These are phyloP conservation scores for Fusarium chuoi DNA, from an alignment of 2,329 filamentous ascomycete genomes.

Conservation along the genomic window DNA sequence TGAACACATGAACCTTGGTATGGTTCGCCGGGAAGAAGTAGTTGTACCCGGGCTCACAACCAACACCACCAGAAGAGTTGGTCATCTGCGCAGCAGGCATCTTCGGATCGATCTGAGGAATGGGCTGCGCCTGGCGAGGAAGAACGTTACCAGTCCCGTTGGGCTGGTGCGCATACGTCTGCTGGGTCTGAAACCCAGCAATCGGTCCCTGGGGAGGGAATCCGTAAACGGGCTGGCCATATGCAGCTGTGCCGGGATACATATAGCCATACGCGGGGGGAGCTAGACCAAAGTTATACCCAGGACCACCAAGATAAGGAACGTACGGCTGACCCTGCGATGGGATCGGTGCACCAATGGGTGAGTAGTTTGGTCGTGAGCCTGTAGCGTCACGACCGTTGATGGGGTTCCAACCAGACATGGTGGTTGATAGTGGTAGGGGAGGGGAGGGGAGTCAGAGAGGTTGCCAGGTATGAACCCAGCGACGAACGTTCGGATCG, in stretches of 20 bases:
- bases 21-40: constrained; percentile 69
- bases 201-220: constrained; percentile 12
- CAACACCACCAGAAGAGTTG: constrained; percentile 67
- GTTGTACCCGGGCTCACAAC: constrained; percentile 71
- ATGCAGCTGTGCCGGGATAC: constrained; percentile 38
- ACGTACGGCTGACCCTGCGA: constrained; percentile 53
- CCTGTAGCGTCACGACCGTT: constrained; percentile 52
- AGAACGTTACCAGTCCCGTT: constrained; percentile 51
- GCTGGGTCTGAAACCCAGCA: constrained; percentile 43
- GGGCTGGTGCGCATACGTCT: constrained; percentile 50
- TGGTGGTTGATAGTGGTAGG: constrained; percentile 21
- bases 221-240: constrained; percentile 18
- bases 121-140: constrained; percentile 54
- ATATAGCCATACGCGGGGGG: constrained; percentile 39
- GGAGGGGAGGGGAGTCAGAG: constrained; percentile 21
- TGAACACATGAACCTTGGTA: constrained; percentile 69
- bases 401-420: constrained; percentile 55
- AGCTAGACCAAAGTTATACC: constrained; percentile 46
- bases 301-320: constrained; percentile 51
- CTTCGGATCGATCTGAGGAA: constrained; percentile 55
- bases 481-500: constrained; percentile 43
- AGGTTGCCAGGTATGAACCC: constrained; percentile 53
- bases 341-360: constrained; percentile 48
- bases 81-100: constrained; percentile 65
- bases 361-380: constrained; percentile 48